Conservation (phyloP, 345 rosid genomes). For the Theobroma cacao region DNA sequence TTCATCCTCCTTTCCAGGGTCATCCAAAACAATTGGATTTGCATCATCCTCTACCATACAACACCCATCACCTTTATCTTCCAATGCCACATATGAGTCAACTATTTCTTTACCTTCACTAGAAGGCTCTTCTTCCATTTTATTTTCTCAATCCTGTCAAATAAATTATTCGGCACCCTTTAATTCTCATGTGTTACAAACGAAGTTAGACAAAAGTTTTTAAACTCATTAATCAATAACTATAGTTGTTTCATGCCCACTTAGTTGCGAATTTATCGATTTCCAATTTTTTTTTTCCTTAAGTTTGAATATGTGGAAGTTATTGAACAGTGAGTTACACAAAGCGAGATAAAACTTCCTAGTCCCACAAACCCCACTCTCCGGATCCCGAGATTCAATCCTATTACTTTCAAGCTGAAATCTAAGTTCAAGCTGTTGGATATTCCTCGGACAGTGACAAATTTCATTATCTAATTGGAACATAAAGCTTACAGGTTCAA, state of each 20-base stretch:
- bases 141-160: constrained; percentile 1
- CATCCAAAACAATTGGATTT: constrained; percentile 21
- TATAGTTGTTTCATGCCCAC: neutral
- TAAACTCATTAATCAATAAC: neutral
- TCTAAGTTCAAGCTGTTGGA: too few species aligned
- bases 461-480: too few species aligned
- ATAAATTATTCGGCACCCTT: neutral
- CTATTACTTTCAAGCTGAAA: neutral
- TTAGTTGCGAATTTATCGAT: neutral
- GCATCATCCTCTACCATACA: constrained; percentile 20
- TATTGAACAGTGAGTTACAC: neutral
- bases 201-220: neutral
- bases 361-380: neutral
- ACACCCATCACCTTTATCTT: constrained; percentile 21
- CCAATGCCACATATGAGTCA: constrained; percentile 17
- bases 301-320: neutral
- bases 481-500: too few species aligned
- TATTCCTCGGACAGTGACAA: too few species aligned
- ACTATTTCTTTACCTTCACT: constrained; percentile 19
- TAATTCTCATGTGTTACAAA: neutral
- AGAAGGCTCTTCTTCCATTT: constrained; percentile 20
- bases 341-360: neutral
- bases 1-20: constrained; percentile 2
- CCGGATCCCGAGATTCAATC: neutral
- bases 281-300: neutral